These are phyloP conservation scores for Dioscorea zingiberensis DNA, from an alignment of 106 monocot species.

Conservation along the genomic window DNA sequence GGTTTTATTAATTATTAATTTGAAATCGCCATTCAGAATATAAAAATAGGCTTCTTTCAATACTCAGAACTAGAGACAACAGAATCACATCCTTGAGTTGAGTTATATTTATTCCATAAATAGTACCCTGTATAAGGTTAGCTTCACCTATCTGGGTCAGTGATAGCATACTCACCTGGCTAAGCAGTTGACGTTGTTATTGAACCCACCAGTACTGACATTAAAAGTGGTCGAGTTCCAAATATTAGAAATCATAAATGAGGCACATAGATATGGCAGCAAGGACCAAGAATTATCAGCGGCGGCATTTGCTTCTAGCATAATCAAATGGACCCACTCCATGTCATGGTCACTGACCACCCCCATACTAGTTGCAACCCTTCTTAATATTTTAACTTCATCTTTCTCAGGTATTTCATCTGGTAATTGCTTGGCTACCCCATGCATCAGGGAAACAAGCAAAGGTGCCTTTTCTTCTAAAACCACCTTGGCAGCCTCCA, in stretches of 20 bases:
- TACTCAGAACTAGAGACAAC: neutral
- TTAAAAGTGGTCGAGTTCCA: constrained; percentile 69
- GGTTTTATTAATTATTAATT: too few relatives aligned
- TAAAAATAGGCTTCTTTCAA: too few relatives aligned
- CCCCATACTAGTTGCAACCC: constrained; percentile 45
- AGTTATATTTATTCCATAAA: too few relatives aligned
- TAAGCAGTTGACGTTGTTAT: constrained; percentile 78
- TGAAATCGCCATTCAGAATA: too few relatives aligned
- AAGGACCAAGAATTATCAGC: constrained; percentile 80
- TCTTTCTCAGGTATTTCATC: constrained; percentile 70
- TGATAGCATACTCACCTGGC: constrained; percentile 43
- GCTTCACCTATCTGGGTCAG: too few relatives aligned
- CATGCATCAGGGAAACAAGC: constrained; percentile 60
- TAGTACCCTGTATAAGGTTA: too few relatives aligned
- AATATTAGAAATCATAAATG: constrained; percentile 67
- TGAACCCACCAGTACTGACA: constrained; percentile 72
- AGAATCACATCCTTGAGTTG: neutral
- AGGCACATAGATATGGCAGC: constrained; percentile 82
- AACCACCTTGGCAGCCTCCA: constrained; percentile 67
- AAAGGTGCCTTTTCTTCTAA: constrained; percentile 84
- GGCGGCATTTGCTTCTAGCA: constrained; percentile 47
- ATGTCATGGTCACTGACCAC: constrained; percentile 54
- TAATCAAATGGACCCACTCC: constrained; percentile 81
- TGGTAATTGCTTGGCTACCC: constrained; percentile 61
- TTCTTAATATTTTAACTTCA: constrained; percentile 68